Evolutionary conservation across 2,329 filamentous ascomycete species (phyloP).

Genomic region (Sporothrix inflata): DNA sequence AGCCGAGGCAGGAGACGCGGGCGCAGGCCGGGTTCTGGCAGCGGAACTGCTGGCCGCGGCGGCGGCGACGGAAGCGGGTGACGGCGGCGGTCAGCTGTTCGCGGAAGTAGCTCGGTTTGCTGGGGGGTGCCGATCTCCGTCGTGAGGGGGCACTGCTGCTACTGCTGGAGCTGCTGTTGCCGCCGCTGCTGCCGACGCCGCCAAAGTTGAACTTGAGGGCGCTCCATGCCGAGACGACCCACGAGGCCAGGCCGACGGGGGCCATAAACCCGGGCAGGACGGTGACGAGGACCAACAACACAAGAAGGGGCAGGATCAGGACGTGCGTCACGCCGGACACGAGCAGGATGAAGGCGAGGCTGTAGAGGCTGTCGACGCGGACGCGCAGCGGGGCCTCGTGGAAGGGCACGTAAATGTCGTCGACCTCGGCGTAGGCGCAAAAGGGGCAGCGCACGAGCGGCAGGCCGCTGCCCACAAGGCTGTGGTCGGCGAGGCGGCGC

Average conservation of each 20-base stretch:
- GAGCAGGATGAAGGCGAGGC: conserved; percentile 54
- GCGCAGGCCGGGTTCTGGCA: conserved; percentile 73
- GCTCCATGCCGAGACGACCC: background rate
- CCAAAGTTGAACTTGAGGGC: conserved; percentile 6
- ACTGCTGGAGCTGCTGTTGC: background rate
- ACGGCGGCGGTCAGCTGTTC: conserved; percentile 62
- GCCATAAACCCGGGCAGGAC: conserved; percentile 52
- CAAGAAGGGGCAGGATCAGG: conserved; percentile 55
- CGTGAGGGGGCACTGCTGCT: background rate
- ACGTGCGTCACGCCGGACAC: conserved; percentile 60
- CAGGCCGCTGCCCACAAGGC: conserved; percentile 71
- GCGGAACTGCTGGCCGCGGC: conserved; percentile 74
- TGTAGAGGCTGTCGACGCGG: conserved; percentile 55
- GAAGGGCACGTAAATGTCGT: conserved; percentile 70
- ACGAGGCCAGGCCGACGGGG: conserved; percentile 38
- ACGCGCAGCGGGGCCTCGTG: conserved; percentile 60
- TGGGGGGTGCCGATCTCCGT: background rate
- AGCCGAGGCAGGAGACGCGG: conserved; percentile 77
- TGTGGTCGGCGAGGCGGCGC: conserved; percentile 76
- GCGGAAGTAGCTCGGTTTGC: conserved; percentile 39
- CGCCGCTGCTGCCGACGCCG: background rate
- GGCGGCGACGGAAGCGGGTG: conserved; percentile 68
- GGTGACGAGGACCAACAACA: conserved; percentile 39
- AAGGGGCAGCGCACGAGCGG: conserved; percentile 85
- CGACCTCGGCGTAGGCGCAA: conserved; percentile 87